Conservation (phyloP, 768 basidiomycete genomes). For the Agrocybe praecox region DNA sequence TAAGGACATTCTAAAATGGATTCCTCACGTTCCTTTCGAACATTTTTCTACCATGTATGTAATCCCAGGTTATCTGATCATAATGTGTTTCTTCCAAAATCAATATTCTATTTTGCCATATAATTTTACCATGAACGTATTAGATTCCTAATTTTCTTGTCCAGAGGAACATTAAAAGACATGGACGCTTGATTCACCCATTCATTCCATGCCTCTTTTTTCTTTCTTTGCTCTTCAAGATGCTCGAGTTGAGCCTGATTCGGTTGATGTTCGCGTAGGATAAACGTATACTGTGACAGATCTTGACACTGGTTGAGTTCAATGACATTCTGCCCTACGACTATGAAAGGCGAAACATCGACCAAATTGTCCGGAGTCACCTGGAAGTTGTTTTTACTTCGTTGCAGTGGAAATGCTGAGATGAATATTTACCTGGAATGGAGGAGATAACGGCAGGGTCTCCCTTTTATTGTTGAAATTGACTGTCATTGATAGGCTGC, state of each 20-base stretch:
- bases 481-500: conserved; percentile 36
- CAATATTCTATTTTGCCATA: conserved; percentile 1
- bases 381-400: conserved; percentile 17
- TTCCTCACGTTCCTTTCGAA: conserved; percentile 9
- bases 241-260: conserved; percentile 44
- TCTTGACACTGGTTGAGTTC: conserved; percentile 44
- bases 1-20: conserved; percentile 18
- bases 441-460: conserved; percentile 43
- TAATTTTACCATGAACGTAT: no score
- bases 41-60: conserved; percentile 10
- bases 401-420: neutral
- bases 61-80: conserved; percentile 11
- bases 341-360: conserved; percentile 51
- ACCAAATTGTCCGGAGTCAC: conserved; percentile 49
- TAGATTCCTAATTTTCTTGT: no score
- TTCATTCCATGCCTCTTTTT: conserved; percentile 41
- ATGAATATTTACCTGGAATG: conserved; percentile 31
- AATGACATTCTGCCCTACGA: conserved; percentile 42
- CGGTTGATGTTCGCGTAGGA: conserved; percentile 53
- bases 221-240: conserved; percentile 28
- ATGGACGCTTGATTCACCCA: conserved; percentile 37
- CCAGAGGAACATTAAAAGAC: conserved; percentile 27
- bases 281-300: conserved; percentile 45
- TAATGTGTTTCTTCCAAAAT: conserved; percentile 15
- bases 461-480: conserved; percentile 27